Percentiles rank a stretch among this genome's conserved stretches.
These are phyloP conservation scores for Yamadazyma buinensis DNA, from an alignment of 1,139 yeast genomes.

Conservation along the genomic window DNA sequence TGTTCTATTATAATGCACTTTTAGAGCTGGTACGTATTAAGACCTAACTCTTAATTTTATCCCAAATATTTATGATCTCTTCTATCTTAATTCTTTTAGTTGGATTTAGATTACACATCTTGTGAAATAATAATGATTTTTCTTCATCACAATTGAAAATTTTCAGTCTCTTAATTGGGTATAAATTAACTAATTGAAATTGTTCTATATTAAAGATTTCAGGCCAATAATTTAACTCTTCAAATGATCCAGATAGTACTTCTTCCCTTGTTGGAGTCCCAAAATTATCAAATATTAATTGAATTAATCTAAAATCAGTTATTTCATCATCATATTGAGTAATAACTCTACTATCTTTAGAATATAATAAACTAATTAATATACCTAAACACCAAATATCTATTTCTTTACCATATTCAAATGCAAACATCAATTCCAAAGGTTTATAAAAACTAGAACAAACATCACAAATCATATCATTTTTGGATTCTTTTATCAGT, in stretches of 20 bases:
- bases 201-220: constrained; percentile 29
- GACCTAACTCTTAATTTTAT: too few relatives aligned
- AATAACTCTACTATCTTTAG: constrained; percentile 41
- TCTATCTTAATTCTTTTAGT: constrained; percentile 18
- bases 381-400: constrained; percentile 87
- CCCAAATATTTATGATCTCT: constrained; percentile 8
- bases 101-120: constrained; percentile 20
- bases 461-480: constrained; percentile 57
- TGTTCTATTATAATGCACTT: too few relatives aligned
- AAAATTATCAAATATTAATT: constrained; percentile 56
- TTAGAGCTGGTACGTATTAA: too few relatives aligned
- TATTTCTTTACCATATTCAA: constrained; percentile 55
- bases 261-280: constrained; percentile 54
- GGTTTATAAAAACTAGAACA: constrained; percentile 78
- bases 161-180: constrained; percentile 8
- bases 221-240: constrained; percentile 33
- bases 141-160: constrained; percentile 24
- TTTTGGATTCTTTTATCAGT: constrained; percentile 39
- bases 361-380: constrained; percentile 56
- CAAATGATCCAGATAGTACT: constrained; percentile 44
- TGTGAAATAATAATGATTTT: constrained; percentile 8
- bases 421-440: constrained; percentile 77
- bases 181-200: constrained; percentile 28
- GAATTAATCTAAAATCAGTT: constrained; percentile 65
- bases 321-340: constrained; percentile 29